Evolutionary conservation across 164 flowering plant species (phyloP).

Genomic region (Tetracentron sinense): DNA sequence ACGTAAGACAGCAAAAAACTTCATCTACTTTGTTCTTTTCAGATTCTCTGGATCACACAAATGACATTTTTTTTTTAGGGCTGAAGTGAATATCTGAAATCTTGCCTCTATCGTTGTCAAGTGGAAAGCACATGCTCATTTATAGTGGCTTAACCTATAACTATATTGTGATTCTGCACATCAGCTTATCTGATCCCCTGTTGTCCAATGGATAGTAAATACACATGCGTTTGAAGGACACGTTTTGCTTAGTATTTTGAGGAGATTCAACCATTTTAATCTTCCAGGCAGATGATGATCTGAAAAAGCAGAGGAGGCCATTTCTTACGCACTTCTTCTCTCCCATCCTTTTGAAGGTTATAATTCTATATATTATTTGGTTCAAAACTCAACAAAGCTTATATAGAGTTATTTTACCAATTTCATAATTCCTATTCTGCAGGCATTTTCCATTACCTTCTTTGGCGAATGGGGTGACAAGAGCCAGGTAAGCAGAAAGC

Average conservation of each 20-base stretch:
- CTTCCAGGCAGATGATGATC: slow-evolving; percentile 69
- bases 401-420: background rate
- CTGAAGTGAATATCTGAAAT: background rate
- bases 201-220: too few relatives aligned
- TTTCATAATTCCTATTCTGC: slow-evolving; percentile 18
- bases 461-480: slow-evolving; percentile 99
- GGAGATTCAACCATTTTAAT: background rate
- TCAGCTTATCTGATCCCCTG: too few relatives aligned
- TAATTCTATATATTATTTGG: background rate
- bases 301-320: slow-evolving; percentile 68
- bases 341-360: slow-evolving; percentile 89
- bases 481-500: slow-evolving; percentile 69
- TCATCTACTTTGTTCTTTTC: background rate
- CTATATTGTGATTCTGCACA: too few relatives aligned
- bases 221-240: background rate
- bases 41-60: background rate
- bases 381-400: background rate
- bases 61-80: too few relatives aligned
- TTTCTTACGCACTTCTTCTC: slow-evolving; percentile 76
- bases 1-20: background rate
- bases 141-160: background rate
- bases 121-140: background rate
- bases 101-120: background rate
- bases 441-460: slow-evolving; percentile 97
- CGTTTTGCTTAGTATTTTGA: background rate